Conservation (phyloP, 2,329 filamentous ascomycete genomes). For the Aspergillus sergii region DNA sequence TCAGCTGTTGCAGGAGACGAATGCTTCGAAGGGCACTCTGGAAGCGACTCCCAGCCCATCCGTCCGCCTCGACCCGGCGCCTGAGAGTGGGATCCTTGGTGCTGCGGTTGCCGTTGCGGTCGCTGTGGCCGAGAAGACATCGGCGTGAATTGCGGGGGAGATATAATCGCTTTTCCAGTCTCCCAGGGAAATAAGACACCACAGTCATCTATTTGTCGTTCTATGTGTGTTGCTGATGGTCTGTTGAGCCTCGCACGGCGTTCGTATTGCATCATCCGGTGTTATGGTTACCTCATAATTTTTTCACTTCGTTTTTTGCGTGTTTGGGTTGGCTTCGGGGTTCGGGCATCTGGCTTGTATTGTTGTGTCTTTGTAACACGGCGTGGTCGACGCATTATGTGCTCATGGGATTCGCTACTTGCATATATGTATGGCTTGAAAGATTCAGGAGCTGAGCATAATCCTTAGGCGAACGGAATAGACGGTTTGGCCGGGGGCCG, state of each 20-base stretch:
- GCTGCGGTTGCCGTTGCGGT: slow-evolving; percentile 52
- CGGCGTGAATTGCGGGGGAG: neutral
- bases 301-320: slow-evolving; percentile 1
- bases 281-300: slow-evolving; percentile 9
- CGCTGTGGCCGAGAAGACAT: slow-evolving; percentile 35
- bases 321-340: slow-evolving; percentile 3
- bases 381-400: slow-evolving; percentile 12
- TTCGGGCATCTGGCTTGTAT: neutral
- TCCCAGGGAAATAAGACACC: neutral
- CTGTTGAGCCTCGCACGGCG: neutral
- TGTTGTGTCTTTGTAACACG: slow-evolving; percentile 6
- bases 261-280: slow-evolving; percentile 22
- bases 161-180: neutral
- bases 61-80: slow-evolving; percentile 45
- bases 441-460: slow-evolving; percentile 11
- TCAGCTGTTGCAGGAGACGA: slow-evolving; percentile 38
- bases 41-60: slow-evolving; percentile 23
- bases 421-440: neutral
- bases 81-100: slow-evolving; percentile 49
- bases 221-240: neutral
- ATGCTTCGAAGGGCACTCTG: slow-evolving; percentile 9
- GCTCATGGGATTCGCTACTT: slow-evolving; percentile 6
- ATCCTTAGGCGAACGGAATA: slow-evolving; percentile 22
- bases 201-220: slow-evolving; percentile 3
- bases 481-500: slow-evolving; percentile 14